Percentiles rank a stretch among this genome's conserved stretches.
Conservation (phyloP, 768 basidiomycete genomes). For the Thelephora aurantiotincta region DNA sequence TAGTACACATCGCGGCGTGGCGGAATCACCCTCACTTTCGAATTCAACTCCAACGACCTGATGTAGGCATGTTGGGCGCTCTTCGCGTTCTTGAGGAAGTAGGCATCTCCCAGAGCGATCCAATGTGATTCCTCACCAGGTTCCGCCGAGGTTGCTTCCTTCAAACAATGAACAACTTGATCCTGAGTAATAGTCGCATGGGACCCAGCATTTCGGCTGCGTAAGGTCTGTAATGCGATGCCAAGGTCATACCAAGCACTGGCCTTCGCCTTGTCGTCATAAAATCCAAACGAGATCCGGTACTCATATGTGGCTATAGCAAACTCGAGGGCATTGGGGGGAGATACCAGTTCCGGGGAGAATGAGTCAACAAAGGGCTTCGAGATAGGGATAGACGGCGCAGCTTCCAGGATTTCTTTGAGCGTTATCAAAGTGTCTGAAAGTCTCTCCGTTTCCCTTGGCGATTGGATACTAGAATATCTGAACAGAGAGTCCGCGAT, state of each 20-base stretch:
- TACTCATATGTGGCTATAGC: slow-evolving; percentile 49
- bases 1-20: slow-evolving; percentile 3
- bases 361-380: slow-evolving; percentile 12
- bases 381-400: slow-evolving; percentile 23
- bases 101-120: slow-evolving; percentile 66
- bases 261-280: slow-evolving; percentile 33
- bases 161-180: slow-evolving; percentile 38
- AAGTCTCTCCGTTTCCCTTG: slow-evolving; percentile 24
- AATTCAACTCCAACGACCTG: slow-evolving; percentile 72
- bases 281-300: slow-evolving; percentile 39
- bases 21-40: slow-evolving; percentile 40
- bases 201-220: slow-evolving; percentile 17
- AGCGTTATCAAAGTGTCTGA: slow-evolving; percentile 12
- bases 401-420: slow-evolving; percentile 15
- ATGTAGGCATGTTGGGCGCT: slow-evolving; percentile 87
- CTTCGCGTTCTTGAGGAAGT: slow-evolving; percentile 52
- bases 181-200: slow-evolving; percentile 22
- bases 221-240: slow-evolving; percentile 40
- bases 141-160: slow-evolving; percentile 60
- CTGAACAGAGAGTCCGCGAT: slow-evolving; percentile 64
- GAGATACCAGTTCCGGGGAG: slow-evolving; percentile 6
- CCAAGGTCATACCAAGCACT: slow-evolving; percentile 69
- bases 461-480: slow-evolving; percentile 39
- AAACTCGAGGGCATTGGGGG: slow-evolving; percentile 29
- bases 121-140: slow-evolving; percentile 64